These are phyloP conservation scores for Amanita inopinata DNA, from an alignment of 768 basidiomycete genomes.

Conservation along the genomic window DNA sequence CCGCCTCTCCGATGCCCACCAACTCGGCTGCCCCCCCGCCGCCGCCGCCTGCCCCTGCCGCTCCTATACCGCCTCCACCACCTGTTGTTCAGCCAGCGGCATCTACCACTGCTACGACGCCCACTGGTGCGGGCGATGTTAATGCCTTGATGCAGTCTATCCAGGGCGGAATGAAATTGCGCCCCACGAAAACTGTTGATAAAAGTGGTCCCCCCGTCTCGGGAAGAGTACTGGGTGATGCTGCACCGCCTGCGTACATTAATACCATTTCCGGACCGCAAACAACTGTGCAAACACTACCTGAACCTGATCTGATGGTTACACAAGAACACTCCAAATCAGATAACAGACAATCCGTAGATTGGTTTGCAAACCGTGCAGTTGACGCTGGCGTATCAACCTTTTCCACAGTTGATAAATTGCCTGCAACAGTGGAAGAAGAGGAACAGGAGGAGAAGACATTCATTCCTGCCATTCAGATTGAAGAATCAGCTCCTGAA, in stretches of 20 bases:
- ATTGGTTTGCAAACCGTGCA: conserved; percentile 87
- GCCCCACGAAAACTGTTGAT: conserved; percentile 75
- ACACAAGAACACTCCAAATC: conserved; percentile 18
- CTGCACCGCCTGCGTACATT: conserved; percentile 61
- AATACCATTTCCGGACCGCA: conserved; percentile 37
- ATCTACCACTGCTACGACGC: conserved; percentile 21
- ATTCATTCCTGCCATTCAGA: conserved; percentile 46
- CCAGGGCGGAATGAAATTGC: conserved; percentile 61
- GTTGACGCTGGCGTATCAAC: conserved; percentile 42
- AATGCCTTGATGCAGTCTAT: conserved; percentile 72
- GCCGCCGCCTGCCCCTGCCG: conserved; percentile 20
- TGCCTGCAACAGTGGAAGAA: conserved; percentile 51
- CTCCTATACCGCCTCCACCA: conserved; percentile 30
- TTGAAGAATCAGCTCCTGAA: conserved; percentile 30
- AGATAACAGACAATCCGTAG: conserved; percentile 68
- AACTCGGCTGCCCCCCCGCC: conserved; percentile 22
- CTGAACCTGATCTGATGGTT: conserved; percentile 22
- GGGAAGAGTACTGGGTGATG: conserved; percentile 74
- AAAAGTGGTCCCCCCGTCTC: conserved; percentile 60
- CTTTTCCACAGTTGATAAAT: conserved; percentile 23
- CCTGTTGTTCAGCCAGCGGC: conserved; percentile 25
- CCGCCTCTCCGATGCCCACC: conserved; percentile 25
- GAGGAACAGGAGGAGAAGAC: conserved; percentile 43
- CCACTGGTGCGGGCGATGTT: conserved; percentile 37
- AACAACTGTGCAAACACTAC: conserved; percentile 18